A percentile compares a stretch with the other conserved stretches of the same genome.
These are phyloP conservation scores for Leishmania mexicana DNA, from an alignment of 208 protist genomes.

Conservation along the genomic window DNA sequence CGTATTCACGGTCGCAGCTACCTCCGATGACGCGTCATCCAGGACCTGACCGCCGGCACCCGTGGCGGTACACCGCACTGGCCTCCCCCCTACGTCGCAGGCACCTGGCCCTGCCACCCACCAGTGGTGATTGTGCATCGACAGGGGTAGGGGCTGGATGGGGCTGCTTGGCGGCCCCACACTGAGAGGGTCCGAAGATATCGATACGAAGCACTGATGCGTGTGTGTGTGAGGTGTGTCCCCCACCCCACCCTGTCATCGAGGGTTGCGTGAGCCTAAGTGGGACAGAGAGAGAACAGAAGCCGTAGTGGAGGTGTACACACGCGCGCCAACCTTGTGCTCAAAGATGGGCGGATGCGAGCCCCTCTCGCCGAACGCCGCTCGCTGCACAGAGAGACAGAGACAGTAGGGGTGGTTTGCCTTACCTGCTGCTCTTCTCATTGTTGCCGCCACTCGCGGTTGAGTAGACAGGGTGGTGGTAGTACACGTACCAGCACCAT, in stretches of 20 bases:
- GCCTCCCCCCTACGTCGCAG: not conserved
- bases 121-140: not conserved
- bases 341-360: not conserved
- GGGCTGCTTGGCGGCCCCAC: not conserved
- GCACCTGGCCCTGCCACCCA: not conserved
- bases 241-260: not conserved
- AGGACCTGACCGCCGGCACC: not conserved
- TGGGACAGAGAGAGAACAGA: not conserved
- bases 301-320: not conserved
- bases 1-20: not conserved
- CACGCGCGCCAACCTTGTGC: not conserved
- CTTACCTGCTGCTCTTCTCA: not conserved
- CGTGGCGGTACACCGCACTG: not conserved
- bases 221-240: not conserved
- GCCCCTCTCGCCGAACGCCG: not conserved
- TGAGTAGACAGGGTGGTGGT: conserved; percentile 80
- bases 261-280: not conserved
- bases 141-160: not conserved
- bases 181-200: not conserved
- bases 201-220: not conserved
- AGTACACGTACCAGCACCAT: conserved; percentile 88
- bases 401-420: not conserved
- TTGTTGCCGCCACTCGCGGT: conserved; percentile 3
- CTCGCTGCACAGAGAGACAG: not conserved
- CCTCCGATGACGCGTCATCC: not conserved